These are phyloP conservation scores for Talaromyces sp. DNA, from an alignment of 2,329 filamentous ascomycete genomes.

Conservation along the genomic window DNA sequence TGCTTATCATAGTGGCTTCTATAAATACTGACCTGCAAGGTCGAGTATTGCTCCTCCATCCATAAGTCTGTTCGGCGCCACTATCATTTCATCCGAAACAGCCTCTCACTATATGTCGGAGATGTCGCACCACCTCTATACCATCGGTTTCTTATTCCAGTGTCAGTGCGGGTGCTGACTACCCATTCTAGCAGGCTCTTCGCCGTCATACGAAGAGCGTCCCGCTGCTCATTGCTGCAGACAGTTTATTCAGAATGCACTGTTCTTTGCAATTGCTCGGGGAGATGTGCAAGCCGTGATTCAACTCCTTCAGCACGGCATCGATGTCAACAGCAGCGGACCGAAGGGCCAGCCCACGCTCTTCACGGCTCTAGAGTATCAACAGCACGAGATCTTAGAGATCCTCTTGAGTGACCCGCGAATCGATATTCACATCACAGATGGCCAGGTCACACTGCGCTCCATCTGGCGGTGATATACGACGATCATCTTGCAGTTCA, in stretches of 20 bases:
- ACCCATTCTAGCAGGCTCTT: background rate
- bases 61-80: background rate
- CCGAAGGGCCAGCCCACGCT: conserved; percentile 4
- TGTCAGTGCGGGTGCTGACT: background rate
- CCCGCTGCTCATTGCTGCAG: background rate
- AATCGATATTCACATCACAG: background rate
- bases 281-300: background rate
- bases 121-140: background rate
- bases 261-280: background rate
- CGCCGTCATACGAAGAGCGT: background rate
- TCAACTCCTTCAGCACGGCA: background rate
- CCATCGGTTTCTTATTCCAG: background rate
- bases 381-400: conserved; percentile 6
- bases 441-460: conserved; percentile 4
- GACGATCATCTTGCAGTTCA: conserved; percentile 5
- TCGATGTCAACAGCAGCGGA: background rate
- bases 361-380: conserved; percentile 6
- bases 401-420: conserved; percentile 2
- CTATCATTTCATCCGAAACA: background rate
- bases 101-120: background rate
- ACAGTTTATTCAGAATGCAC: background rate
- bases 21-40: background rate
- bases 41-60: background rate
- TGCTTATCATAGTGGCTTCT: background rate
- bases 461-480: conserved; percentile 10